phyloP scores from a whole-genome alignment of 2,329 filamentous ascomycete species.

The Xylariaceae sp. region DNA sequence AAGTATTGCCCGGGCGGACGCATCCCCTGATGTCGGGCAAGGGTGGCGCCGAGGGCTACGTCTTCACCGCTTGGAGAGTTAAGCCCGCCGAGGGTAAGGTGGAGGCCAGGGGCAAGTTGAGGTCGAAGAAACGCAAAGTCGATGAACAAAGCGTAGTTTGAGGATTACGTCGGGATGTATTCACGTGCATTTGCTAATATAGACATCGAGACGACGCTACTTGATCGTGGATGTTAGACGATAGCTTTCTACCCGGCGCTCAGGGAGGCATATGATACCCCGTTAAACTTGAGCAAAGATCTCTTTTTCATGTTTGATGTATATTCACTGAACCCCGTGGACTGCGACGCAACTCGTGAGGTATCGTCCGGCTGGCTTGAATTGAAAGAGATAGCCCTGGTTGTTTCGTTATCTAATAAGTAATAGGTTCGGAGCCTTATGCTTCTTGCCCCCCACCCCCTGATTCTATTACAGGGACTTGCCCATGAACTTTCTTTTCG shows the following conservation, averaged over 20 bases:
- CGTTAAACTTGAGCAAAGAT: neutral
- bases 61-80: slow-evolving; percentile 80
- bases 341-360: neutral
- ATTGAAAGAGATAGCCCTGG: neutral
- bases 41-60: slow-evolving; percentile 84
- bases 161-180: slow-evolving; percentile 1
- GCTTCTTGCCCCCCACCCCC: neutral
- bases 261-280: slow-evolving; percentile 12
- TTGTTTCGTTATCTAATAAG: slow-evolving; percentile 1
- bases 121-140: slow-evolving; percentile 59
- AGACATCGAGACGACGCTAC: neutral
- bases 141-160: slow-evolving; percentile 16
- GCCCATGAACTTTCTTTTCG: slow-evolving; percentile 99
- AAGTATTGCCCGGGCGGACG: slow-evolving; percentile 85
- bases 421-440: neutral
- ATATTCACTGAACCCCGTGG: slow-evolving; percentile 2
- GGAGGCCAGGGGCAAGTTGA: slow-evolving; percentile 75
- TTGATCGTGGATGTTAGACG: neutral
- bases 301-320: neutral
- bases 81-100: slow-evolving; percentile 75
- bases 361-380: neutral
- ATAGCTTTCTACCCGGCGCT: neutral
- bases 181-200: neutral
- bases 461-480: slow-evolving; percentile 63
- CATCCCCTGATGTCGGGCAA: slow-evolving; percentile 89